These are phyloP conservation scores for Oropetium thomaeum DNA, from an alignment of 176 grass and related monocot genomes.

Conservation along the genomic window DNA sequence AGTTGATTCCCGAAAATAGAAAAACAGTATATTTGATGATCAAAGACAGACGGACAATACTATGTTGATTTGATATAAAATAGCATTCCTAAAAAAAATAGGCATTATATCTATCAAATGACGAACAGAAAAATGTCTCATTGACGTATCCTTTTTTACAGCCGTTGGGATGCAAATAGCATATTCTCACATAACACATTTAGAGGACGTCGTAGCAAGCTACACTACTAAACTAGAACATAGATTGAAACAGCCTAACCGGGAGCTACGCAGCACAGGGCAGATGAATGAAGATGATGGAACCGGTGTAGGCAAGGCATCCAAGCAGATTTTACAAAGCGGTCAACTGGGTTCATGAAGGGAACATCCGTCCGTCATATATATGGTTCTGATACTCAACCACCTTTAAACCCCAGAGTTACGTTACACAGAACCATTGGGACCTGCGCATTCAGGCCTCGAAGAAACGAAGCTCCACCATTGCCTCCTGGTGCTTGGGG, in stretches of 20 bases:
- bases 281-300: background rate
- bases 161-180: background rate
- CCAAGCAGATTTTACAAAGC: background rate
- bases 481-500: constrained; percentile 67
- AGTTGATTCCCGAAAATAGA: background rate
- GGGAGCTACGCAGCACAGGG: background rate
- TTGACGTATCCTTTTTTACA: background rate
- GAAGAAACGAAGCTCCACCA: constrained; percentile 86
- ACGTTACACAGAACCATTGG: background rate
- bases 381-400: background rate
- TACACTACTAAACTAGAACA: background rate
- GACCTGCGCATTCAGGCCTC: constrained; percentile 48
- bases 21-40: background rate
- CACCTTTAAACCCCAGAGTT: background rate
- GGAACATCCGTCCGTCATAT: background rate
- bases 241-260: background rate
- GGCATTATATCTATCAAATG: constrained; percentile 3
- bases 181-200: background rate
- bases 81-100: background rate
- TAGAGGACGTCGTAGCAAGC: background rate
- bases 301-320: background rate
- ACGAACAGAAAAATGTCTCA: background rate
- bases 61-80: background rate
- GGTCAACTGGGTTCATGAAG: background rate
- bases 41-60: background rate